Evolutionary conservation across 345 rosid genomes (phyloP).

Genomic region (Eucalyptus cloeziana): DNA sequence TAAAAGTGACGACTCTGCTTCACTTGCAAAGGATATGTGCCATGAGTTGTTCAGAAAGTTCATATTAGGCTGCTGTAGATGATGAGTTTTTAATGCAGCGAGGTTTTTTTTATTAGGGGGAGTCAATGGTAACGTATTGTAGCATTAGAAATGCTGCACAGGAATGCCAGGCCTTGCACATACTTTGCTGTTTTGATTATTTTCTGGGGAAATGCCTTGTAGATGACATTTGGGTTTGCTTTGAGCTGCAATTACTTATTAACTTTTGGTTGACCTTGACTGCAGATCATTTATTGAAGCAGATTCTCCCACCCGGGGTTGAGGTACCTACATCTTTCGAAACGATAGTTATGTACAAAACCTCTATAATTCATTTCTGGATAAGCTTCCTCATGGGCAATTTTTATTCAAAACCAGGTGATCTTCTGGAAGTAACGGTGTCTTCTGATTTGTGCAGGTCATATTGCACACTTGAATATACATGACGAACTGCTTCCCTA

Average conservation of each 20-base stretch:
- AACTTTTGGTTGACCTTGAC: neutral
- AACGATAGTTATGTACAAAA: slow-evolving; percentile 74
- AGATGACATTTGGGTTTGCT: neutral
- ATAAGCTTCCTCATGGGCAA: neutral
- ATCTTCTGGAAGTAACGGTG: neutral
- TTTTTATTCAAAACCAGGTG: neutral
- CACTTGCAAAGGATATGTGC: neutral
- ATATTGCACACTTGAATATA: slow-evolving; percentile 83
- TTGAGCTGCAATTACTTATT: neutral
- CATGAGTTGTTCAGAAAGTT: neutral
- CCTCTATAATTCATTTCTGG: neutral
- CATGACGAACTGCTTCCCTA: slow-evolving; percentile 76
- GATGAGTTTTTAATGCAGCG: neutral
- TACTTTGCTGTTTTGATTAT: neutral
- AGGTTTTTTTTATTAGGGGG: neutral
- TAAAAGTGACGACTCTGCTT: neutral
- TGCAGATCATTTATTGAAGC: slow-evolving; percentile 81
- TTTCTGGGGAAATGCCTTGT: neutral
- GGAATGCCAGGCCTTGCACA: neutral
- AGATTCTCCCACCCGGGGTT: slow-evolving; percentile 76
- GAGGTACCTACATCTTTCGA: slow-evolving; percentile 95
- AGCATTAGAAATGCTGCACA: neutral
- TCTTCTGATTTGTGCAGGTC: slow-evolving; percentile 50
- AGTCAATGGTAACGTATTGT: neutral
- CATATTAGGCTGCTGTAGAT: neutral